Conservation (phyloP, 345 rosid species). For the Lepidium didymum region DNA sequence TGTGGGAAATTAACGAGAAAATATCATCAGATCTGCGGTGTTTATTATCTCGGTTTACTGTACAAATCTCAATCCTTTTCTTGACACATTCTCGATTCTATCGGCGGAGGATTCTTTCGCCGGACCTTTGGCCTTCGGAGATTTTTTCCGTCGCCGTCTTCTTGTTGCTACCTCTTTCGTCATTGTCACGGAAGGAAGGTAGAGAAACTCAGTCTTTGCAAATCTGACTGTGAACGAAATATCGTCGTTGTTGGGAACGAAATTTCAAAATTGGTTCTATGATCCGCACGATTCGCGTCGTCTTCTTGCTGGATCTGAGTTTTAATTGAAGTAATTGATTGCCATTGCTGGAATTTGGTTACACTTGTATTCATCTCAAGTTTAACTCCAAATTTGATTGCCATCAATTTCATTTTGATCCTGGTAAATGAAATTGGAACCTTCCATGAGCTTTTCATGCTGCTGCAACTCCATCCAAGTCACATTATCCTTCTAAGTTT, state of each 20-base stretch:
- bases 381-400: no score
- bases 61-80: background rate
- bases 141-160: background rate
- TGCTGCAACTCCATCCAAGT: background rate
- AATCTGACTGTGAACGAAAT: constrained; percentile 11
- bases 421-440: background rate
- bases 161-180: background rate
- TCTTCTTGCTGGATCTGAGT: constrained; percentile 23
- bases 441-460: background rate
- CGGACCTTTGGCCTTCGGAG: constrained; percentile 6
- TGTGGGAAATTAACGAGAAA: background rate
- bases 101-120: constrained; percentile 12
- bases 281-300: constrained; percentile 14
- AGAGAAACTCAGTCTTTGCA: constrained; percentile 17
- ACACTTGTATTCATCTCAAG: no score
- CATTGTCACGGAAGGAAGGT: background rate
- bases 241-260: background rate
- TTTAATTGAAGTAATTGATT: background rate
- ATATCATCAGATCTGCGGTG: background rate
- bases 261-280: constrained; percentile 1
- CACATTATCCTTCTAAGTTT: background rate
- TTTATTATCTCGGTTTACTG: constrained; percentile 1
- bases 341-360: background rate
- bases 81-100: background rate
- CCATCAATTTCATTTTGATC: no score